Evolutionary conservation across 1,139 yeast species (phyloP), one percentile per base, ranked within the genome.

Genomic region (Pichia sp.): DNA sequence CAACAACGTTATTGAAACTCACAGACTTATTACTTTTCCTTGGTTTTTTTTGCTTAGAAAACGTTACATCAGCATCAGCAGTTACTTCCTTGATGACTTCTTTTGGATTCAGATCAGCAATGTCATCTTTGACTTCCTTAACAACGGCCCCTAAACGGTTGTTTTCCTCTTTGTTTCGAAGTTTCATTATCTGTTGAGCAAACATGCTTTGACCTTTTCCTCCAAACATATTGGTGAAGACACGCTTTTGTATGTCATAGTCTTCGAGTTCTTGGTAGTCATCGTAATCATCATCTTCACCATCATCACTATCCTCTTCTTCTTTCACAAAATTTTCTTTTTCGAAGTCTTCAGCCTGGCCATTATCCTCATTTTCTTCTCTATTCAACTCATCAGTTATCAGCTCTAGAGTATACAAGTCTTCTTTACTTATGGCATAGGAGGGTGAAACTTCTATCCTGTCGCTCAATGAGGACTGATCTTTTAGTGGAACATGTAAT

Each of bases 321-420:
- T 67, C 69, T 59, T 54, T 57, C 1, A 68, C 70, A 26, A 45
- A 72, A 31, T 67, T 72, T 6, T 67, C 70, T 57, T 51, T 55
- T 1, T 68, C 73, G 30, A 70, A 71, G 42, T 71, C 75, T 49
- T 68, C 70, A 13, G 67, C 71, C 1, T 65, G 64, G 11, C 73
- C 71, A 15, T 68, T 71, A 51, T 64, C 64, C 2, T 69, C 72
- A 57, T 63, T 68, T 23, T 72, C 79, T 64, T 71, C 74, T 16
- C 76, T 76, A 31, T 71, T 79, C 38, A 82, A 63, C 19, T 81
- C 81, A 59, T 78, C 81, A 0, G 88, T 86, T 3, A 85, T 64
- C 10, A 78, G 55, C 53, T 78, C 81, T 3, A 85, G 70, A 45
- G 76, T 75, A 10, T 77, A 68, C 53, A 85, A 73, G 57, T 84